phyloP scores from a whole-genome alignment of 768 basidiomycete genomes.

The Lentinula boryana region DNA sequence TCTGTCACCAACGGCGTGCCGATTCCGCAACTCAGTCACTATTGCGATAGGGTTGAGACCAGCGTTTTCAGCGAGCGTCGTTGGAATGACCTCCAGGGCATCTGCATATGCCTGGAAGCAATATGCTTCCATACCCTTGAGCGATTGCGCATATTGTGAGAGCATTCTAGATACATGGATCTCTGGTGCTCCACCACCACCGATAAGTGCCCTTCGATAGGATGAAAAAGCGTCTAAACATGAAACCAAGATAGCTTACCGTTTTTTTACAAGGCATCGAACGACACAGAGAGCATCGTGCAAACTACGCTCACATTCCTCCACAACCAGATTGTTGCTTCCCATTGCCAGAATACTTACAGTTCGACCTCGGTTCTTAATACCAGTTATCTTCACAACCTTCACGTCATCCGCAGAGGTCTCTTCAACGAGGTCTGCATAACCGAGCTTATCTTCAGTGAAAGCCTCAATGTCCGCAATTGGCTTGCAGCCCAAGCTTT shows the following conservation, averaged over 20 bases:
- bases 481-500: slow-evolving; percentile 92
- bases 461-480: slow-evolving; percentile 97
- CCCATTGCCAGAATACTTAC: slow-evolving; percentile 96
- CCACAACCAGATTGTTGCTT: slow-evolving; percentile 85
- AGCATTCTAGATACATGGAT: slow-evolving; percentile 93
- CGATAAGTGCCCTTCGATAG: slow-evolving; percentile 72
- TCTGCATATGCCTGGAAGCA: slow-evolving; percentile 99
- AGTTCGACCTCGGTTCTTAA: slow-evolving; percentile 91
- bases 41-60: slow-evolving; percentile 97
- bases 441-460: slow-evolving; percentile 95
- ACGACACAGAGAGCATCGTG: slow-evolving; percentile 99
- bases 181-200: slow-evolving; percentile 96
- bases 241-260: slow-evolving; percentile 42
- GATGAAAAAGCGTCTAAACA: background rate
- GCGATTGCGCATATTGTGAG: slow-evolving; percentile 84
- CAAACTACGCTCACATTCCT: slow-evolving; percentile 94
- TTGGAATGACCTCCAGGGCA: slow-evolving; percentile 96
- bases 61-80: slow-evolving; percentile 96
- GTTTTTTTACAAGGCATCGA: slow-evolving; percentile 95
- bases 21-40: slow-evolving; percentile 95
- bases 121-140: slow-evolving; percentile 98
- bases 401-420: slow-evolving; percentile 74
- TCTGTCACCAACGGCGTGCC: slow-evolving; percentile 91
- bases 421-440: slow-evolving; percentile 95
- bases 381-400: slow-evolving; percentile 90